Evolutionary conservation across 768 basidiomycete genomes (phyloP).

Genomic region (Tricholoma sp.): DNA sequence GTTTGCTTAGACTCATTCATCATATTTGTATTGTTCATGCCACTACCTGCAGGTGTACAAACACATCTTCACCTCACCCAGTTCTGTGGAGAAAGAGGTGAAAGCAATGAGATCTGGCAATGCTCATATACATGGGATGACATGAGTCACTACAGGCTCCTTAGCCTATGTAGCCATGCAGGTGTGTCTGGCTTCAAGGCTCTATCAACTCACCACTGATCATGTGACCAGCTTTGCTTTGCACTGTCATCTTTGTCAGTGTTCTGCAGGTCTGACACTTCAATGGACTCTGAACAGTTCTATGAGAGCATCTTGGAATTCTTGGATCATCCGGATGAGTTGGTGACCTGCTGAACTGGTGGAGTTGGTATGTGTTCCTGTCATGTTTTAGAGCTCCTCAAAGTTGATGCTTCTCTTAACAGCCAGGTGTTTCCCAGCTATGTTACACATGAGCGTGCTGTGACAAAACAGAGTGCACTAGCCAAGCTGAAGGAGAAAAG

Average conservation of each 20-base stretch:
- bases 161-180: too few species aligned
- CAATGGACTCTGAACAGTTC: conserved; percentile 1
- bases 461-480: not conserved
- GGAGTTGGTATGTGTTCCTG: not conserved
- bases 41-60: not conserved
- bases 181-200: too few species aligned
- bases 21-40: not conserved
- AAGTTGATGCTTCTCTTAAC: not conserved
- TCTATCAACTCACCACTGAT: not conserved
- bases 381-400: not conserved
- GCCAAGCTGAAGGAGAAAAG: not conserved
- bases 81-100: not conserved
- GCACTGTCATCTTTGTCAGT: not conserved
- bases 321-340: not conserved
- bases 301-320: not conserved
- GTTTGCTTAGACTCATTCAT: conserved; percentile 5
- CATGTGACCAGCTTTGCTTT: not conserved
- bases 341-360: conserved; percentile 1
- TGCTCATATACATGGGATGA: conserved; percentile 11
- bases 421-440: not conserved
- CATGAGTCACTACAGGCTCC: not conserved
- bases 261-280: conserved; percentile 1
- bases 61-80: conserved; percentile 4
- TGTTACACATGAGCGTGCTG: not conserved
- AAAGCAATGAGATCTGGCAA: conserved; percentile 1